Conservation (phyloP, 139 green algal species). For the Chlamydomonas sp. region DNA sequence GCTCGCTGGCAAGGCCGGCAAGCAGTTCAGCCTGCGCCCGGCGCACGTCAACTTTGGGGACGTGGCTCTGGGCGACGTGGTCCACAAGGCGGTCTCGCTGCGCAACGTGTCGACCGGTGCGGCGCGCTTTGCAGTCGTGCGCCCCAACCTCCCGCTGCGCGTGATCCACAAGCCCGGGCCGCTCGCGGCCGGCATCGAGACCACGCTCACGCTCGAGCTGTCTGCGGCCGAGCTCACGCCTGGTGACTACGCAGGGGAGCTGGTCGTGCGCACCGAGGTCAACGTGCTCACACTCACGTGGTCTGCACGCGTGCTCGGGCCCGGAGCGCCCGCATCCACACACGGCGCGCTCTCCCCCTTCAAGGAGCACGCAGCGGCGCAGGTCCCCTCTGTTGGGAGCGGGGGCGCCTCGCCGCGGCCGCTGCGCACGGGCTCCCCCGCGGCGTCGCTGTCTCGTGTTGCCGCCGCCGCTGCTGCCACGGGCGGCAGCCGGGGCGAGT, state of each 20-base stretch:
- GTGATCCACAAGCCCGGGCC: constrained; percentile 44
- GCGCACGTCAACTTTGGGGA: constrained; percentile 55
- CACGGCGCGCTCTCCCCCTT: too few species aligned
- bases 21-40: constrained; percentile 45
- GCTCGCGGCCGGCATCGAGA: constrained; percentile 49
- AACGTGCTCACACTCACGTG: constrained; percentile 45
- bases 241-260: constrained; percentile 45
- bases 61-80: constrained; percentile 32
- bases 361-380: too few species aligned
- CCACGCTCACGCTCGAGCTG: constrained; percentile 47
- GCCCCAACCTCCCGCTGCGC: constrained; percentile 37
- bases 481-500: too few species aligned
- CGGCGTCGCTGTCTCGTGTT: too few species aligned
- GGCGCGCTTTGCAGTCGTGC: constrained; percentile 34
- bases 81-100: constrained; percentile 36
- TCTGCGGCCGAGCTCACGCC: constrained; percentile 23
- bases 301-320: constrained; percentile 49
- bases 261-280: constrained; percentile 48
- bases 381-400: too few species aligned
- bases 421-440: too few species aligned
- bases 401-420: too few species aligned
- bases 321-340: too few species aligned
- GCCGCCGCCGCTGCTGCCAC: too few species aligned
- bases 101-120: constrained; percentile 45
- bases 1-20: background rate